Evolutionary conservation across 202 grass and related monocot genomes (phyloP).

Genomic region (Brachypodium distachyon): DNA sequence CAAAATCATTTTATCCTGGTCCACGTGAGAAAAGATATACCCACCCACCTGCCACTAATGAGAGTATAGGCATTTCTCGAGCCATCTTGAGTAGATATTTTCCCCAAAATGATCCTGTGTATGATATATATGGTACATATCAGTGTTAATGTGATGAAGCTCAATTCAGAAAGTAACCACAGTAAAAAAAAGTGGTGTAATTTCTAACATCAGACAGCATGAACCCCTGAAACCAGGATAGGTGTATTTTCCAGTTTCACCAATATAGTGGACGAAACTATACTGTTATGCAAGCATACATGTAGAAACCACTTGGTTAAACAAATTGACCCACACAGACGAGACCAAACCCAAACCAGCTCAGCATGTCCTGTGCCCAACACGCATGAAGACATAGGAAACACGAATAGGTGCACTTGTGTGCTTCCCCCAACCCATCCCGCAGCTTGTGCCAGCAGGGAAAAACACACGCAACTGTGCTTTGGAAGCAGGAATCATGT

Average conservation of each 20-base stretch:
- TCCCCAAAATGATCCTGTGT: constrained; percentile 92
- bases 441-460: neutral
- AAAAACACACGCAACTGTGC: neutral
- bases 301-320: neutral
- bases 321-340: neutral
- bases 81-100: constrained; percentile 93
- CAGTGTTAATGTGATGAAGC: constrained; percentile 36
- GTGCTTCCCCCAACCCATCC: neutral
- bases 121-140: constrained; percentile 49
- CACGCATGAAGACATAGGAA: neutral
- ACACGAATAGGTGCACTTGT: neutral
- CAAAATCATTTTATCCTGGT: constrained; percentile 35
- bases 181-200: neutral
- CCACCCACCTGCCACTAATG: constrained; percentile 83
- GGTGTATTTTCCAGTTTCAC: constrained; percentile 12
- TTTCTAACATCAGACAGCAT: neutral
- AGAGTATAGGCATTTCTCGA: constrained; percentile 84
- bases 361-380: neutral
- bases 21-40: constrained; percentile 39
- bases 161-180: constrained; percentile 21
- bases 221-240: neutral
- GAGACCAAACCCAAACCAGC: neutral
- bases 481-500: neutral
- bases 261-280: constrained; percentile 1
- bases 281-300: neutral